Percentiles rank a stretch among this genome's conserved stretches.
These are phyloP conservation scores for Penicillium sp. DNA, from an alignment of 2,329 filamentous ascomycete species.

Conservation along the genomic window DNA sequence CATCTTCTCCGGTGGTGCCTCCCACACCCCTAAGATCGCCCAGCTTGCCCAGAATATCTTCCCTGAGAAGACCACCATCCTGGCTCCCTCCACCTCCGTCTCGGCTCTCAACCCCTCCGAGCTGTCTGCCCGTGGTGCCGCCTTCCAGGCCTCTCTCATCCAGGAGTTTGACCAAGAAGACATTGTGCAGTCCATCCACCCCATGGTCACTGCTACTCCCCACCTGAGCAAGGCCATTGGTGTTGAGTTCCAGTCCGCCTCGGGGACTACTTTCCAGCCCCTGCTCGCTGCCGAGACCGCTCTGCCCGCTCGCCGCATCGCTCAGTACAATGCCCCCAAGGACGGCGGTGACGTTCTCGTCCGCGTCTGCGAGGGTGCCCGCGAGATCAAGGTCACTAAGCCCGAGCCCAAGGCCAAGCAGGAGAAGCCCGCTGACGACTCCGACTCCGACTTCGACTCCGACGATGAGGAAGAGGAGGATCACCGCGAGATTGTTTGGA, in stretches of 20 bases:
- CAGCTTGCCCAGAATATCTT: conserved; percentile 76
- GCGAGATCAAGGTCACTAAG: conserved; percentile 91
- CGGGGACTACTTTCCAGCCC: conserved; percentile 70
- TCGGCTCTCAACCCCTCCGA: conserved; percentile 91
- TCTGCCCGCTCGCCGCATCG: conserved; percentile 80
- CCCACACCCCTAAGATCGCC: conserved; percentile 91
- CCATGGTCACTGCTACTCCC: conserved; percentile 88
- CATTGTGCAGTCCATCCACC: conserved; percentile 93
- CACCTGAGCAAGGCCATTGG: conserved; percentile 88
- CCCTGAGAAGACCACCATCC: conserved; percentile 71
- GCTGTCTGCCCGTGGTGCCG: conserved; percentile 81
- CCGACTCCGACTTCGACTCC: conserved; percentile 62
- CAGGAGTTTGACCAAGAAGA: conserved; percentile 91
- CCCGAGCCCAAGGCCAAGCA: conserved; percentile 73
- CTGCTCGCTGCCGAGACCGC: conserved; percentile 84
- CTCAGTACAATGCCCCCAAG: conserved; percentile 72
- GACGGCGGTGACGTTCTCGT: conserved; percentile 84
- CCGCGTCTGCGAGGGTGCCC: conserved; percentile 81
- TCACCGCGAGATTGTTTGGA: conserved; percentile 86
- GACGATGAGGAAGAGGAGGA: conserved; percentile 74
- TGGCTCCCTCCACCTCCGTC: conserved; percentile 76
- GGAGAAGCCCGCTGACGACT: conserved; percentile 57
- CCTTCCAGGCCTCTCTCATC: conserved; percentile 91
- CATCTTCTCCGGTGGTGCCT: conserved; percentile 85
- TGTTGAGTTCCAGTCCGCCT: conserved; percentile 65